Evolutionary conservation across 495 filamentous ascomycete genomes (phyloP).

Genomic region (Peziza echinospora): DNA sequence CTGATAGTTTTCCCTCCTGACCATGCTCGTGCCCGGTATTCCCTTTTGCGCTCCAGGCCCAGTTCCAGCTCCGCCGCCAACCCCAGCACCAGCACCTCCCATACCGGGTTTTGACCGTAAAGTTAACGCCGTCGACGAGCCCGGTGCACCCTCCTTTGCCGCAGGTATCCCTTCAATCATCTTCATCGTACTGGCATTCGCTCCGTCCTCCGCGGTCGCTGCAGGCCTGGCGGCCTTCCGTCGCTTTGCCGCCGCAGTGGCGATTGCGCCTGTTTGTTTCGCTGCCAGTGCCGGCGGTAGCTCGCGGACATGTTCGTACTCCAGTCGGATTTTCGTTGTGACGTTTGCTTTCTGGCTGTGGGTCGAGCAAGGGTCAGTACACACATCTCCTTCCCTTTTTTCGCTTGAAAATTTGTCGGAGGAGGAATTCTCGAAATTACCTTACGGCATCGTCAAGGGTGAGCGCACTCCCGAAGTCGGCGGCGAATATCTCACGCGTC

Average conservation of each 20-base stretch:
- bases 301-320: slow-evolving; percentile 65
- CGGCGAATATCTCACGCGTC: slow-evolving; percentile 41
- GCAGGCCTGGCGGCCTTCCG: slow-evolving; percentile 23
- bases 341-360: slow-evolving; percentile 13
- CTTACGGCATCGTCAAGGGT: slow-evolving; percentile 24
- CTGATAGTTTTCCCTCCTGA: slow-evolving; percentile 25
- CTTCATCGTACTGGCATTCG: slow-evolving; percentile 39
- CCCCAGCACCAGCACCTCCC: slow-evolving; percentile 1
- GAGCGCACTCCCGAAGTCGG: slow-evolving; percentile 28
- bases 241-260: slow-evolving; percentile 32
- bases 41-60: slow-evolving; percentile 27
- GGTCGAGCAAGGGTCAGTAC: too few relatives aligned
- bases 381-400: too few relatives aligned
- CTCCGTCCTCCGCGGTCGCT: slow-evolving; percentile 25
- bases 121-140: slow-evolving; percentile 38
- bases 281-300: slow-evolving; percentile 68
- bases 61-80: slow-evolving; percentile 13
- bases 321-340: slow-evolving; percentile 33
- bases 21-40: slow-evolving; percentile 24
- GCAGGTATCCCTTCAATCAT: slow-evolving; percentile 46
- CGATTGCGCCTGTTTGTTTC: slow-evolving; percentile 50
- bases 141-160: slow-evolving; percentile 21
- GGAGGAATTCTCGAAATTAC: too few relatives aligned
- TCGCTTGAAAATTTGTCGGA: too few relatives aligned
- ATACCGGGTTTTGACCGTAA: slow-evolving; percentile 21